Evolutionary conservation across 2,329 filamentous ascomycete genomes (phyloP).

Genomic region (Fusarium luffae): DNA sequence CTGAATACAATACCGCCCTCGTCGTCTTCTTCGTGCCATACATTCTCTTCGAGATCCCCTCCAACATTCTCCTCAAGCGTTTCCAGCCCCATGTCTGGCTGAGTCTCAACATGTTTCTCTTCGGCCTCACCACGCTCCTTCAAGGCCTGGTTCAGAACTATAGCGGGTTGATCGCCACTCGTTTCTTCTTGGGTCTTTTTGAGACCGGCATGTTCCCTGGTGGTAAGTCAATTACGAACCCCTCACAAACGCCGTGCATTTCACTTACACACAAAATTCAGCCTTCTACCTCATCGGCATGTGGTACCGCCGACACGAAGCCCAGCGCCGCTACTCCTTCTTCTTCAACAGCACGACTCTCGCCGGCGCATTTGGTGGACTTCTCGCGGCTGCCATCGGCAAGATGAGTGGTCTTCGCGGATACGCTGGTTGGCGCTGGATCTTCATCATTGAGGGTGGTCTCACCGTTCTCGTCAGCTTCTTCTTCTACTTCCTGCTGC

Average conservation of each 20-base stretch:
- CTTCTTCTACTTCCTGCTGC: constrained; percentile 75
- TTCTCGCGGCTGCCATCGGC: constrained; percentile 88
- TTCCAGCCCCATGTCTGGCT: constrained; percentile 75
- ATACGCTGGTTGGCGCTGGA: constrained; percentile 83
- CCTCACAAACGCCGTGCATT: constrained; percentile 45
- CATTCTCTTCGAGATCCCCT: constrained; percentile 76
- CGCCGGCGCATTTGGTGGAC: constrained; percentile 85
- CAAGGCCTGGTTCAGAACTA: constrained; percentile 86
- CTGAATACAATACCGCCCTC: constrained; percentile 78
- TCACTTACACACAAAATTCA: constrained; percentile 50
- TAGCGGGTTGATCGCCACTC: constrained; percentile 77
- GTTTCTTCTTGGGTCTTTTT: constrained; percentile 86
- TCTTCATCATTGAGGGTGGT: constrained; percentile 81
- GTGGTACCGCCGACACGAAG: constrained; percentile 90
- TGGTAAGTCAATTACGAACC: constrained; percentile 41
- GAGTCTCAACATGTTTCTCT: constrained; percentile 84
- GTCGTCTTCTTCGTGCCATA: constrained; percentile 88
- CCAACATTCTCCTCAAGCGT: constrained; percentile 73
- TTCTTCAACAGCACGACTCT: constrained; percentile 89
- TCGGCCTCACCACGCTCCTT: constrained; percentile 78
- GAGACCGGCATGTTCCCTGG: constrained; percentile 77
- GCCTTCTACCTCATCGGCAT: constrained; percentile 80
- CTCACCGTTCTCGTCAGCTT: constrained; percentile 71
- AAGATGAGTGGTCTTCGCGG: constrained; percentile 79
- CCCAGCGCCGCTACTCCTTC: constrained; percentile 91